Conservation (phyloP, 306 rosid genomes). For the Casuarina cunninghamiana region DNA sequence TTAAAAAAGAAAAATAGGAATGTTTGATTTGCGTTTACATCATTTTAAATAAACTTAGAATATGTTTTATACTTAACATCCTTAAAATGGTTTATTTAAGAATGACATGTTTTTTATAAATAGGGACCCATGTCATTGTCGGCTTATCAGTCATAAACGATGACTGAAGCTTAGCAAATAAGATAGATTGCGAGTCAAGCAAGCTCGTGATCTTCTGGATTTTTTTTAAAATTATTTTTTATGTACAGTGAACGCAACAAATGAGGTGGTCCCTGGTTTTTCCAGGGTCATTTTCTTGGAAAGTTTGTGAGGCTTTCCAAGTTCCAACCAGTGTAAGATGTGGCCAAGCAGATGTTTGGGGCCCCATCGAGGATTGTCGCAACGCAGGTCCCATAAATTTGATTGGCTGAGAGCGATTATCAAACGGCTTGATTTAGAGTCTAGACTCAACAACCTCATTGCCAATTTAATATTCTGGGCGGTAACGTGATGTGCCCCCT, state of each 20-base stretch:
- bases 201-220: conserved; percentile 28
- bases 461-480: conserved; percentile 20
- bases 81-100: too few species aligned
- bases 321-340: conserved; percentile 51
- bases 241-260: conserved; percentile 13
- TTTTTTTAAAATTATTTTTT: neutral
- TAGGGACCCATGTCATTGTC: neutral
- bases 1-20: too few species aligned
- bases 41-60: too few species aligned
- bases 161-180: neutral
- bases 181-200: conserved; percentile 40
- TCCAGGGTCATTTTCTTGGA: conserved; percentile 49
- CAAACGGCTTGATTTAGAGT: conserved; percentile 27
- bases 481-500: conserved; percentile 15
- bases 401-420: conserved; percentile 23
- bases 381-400: conserved; percentile 28
- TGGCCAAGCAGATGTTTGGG: conserved; percentile 51
- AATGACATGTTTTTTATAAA: neutral
- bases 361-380: conserved; percentile 30
- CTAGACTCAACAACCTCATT: conserved; percentile 23
- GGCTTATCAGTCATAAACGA: neutral
- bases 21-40: too few species aligned
- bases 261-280: conserved; percentile 45
- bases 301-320: conserved; percentile 54
- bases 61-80: too few species aligned